phyloP scores from a whole-genome alignment of 2,329 filamentous ascomycete species.

The Metarhizium album region DNA sequence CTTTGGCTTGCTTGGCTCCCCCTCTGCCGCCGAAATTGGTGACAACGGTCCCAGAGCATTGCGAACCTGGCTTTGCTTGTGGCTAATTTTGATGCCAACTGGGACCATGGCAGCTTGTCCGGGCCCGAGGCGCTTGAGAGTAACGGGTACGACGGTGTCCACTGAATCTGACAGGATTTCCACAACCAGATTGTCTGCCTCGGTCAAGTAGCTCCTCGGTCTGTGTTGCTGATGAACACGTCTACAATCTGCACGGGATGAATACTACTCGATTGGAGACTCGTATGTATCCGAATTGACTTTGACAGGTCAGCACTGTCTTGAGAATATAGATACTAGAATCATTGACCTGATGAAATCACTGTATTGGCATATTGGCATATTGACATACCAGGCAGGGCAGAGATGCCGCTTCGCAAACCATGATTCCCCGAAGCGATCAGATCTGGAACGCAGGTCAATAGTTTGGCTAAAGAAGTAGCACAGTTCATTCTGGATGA shows the following conservation, averaged over 20 bases:
- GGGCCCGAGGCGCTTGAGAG: slow-evolving; percentile 5
- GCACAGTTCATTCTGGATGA: not conserved
- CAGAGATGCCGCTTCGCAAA: not conserved
- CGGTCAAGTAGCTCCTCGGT: slow-evolving; percentile 1
- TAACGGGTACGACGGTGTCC: slow-evolving; percentile 1
- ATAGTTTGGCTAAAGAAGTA: not conserved
- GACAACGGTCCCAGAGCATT: not conserved
- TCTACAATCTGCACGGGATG: slow-evolving; percentile 6
- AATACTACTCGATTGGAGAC: not conserved
- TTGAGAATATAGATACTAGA: not conserved
- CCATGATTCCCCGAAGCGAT: not conserved
- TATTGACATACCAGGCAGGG: not conserved
- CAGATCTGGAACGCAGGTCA: not conserved
- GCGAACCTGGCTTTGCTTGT: not conserved
- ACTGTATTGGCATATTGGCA: no score
- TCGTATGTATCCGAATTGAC: not conserved
- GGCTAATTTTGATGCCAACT: slow-evolving; percentile 5
- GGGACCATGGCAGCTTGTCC: slow-evolving; percentile 4
- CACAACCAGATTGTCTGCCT: slow-evolving; percentile 1
- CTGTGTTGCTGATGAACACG: slow-evolving; percentile 2
- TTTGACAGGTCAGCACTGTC: not conserved
- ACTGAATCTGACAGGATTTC: slow-evolving; percentile 2
- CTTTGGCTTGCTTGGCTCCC: not conserved
- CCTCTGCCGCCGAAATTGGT: not conserved
- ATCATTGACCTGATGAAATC: not conserved